Conservation (phyloP, 129 eudicot genomes). For the Saussurea involucrata region DNA sequence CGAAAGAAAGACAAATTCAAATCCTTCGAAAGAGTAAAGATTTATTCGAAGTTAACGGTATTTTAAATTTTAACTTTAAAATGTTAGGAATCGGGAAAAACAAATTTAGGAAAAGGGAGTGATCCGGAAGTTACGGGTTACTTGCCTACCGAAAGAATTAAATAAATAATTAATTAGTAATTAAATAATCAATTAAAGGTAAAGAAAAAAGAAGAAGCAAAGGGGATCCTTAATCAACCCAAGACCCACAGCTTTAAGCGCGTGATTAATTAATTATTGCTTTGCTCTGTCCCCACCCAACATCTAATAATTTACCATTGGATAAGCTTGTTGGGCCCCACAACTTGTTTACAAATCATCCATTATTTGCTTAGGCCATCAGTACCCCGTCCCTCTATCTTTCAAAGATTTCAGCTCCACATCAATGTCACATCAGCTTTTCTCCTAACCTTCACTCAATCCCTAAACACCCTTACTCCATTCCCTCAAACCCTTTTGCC, state of each 20-base stretch:
- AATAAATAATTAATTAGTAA: neutral
- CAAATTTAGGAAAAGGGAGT: neutral
- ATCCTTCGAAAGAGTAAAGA: neutral
- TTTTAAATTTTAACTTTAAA: neutral
- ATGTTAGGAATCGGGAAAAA: neutral
- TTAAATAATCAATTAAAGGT: conserved; percentile 18
- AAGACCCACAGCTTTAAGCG: conserved; percentile 54
- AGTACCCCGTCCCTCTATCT: too few species aligned
- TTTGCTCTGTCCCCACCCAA: conserved; percentile 23
- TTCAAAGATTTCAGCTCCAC: too few species aligned
- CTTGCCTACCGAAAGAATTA: conserved; percentile 17
- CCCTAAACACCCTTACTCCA: too few species aligned
- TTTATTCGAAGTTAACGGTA: neutral
- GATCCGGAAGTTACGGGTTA: conserved; percentile 32
- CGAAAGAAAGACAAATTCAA: neutral
- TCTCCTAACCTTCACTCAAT: too few species aligned
- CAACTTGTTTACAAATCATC: neutral
- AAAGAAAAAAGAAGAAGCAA: conserved; percentile 11
- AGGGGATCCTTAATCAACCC: conserved; percentile 29
- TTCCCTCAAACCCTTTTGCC: too few species aligned
- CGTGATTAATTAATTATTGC: conserved; percentile 38
- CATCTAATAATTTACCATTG: conserved; percentile 14
- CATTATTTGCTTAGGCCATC: too few species aligned
- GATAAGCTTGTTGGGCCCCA: conserved; percentile 24
- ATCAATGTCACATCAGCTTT: too few species aligned